Evolutionary conservation across 1,284 basidiomycete genomes (phyloP).

Genomic region (Malassezia arunalokei): DNA sequence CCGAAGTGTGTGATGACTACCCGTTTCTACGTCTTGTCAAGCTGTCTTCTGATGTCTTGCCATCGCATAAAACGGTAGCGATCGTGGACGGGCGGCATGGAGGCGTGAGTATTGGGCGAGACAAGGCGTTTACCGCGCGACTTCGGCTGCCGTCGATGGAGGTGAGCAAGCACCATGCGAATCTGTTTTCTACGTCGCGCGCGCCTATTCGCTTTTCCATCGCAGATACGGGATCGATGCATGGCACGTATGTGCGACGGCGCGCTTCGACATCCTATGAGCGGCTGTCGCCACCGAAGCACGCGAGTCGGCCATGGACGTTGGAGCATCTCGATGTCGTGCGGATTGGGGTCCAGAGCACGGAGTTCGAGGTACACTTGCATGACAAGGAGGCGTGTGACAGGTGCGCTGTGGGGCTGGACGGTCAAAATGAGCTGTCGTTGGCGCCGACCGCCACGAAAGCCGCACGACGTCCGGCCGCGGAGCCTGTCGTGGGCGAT

Average conservation of each 20-base stretch:
- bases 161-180: constrained; percentile 24
- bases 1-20: neutral
- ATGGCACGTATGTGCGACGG: constrained; percentile 15
- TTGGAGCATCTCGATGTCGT: constrained; percentile 15
- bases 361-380: constrained; percentile 17
- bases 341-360: constrained; percentile 10
- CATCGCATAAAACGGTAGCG: constrained; percentile 13
- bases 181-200: constrained; percentile 12
- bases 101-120: constrained; percentile 16
- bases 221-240: constrained; percentile 20
- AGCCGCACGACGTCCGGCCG: neutral
- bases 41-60: constrained; percentile 16
- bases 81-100: constrained; percentile 13
- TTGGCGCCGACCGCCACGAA: neutral
- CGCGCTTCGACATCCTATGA: constrained; percentile 1
- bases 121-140: constrained; percentile 18
- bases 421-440: constrained; percentile 12
- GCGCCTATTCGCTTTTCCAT: constrained; percentile 8
- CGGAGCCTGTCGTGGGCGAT: neutral
- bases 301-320: constrained; percentile 12
- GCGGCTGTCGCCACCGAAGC: constrained; percentile 13
- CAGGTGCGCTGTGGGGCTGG: constrained; percentile 2
- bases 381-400: constrained; percentile 11
- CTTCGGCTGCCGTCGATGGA: constrained; percentile 22
- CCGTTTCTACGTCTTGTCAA: constrained; percentile 20